These are phyloP conservation scores for Fusarium solani-melongenae DNA, from an alignment of 2,329 filamentous ascomycete genomes.

Conservation along the genomic window DNA sequence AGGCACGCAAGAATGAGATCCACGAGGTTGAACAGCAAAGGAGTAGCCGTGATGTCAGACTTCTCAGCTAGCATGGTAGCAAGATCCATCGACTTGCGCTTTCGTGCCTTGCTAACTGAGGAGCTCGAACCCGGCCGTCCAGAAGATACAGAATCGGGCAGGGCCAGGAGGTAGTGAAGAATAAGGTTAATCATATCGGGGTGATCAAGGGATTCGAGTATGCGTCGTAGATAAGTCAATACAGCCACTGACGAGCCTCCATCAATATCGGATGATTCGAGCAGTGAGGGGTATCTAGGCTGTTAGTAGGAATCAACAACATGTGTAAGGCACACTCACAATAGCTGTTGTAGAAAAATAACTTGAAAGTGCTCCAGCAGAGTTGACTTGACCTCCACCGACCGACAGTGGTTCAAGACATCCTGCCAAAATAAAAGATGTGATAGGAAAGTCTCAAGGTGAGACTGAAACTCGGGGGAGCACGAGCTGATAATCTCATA, in stretches of 20 bases:
- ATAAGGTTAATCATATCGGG: conserved; percentile 95
- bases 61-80: conserved; percentile 82
- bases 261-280: conserved; percentile 97
- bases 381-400: conserved; percentile 90
- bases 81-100: conserved; percentile 89
- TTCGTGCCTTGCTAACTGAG: conserved; percentile 75
- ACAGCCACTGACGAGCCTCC: conserved; percentile 97
- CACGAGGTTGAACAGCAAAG: conserved; percentile 90
- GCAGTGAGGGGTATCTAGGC: conserved; percentile 86
- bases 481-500: conserved; percentile 80
- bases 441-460: conserved; percentile 92
- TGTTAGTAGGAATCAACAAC: background rate
- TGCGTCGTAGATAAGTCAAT: conserved; percentile 89
- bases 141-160: conserved; percentile 67
- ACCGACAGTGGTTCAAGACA: conserved; percentile 94
- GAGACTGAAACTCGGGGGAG: conserved; percentile 80
- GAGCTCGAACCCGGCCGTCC: conserved; percentile 56
- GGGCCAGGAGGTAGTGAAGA: conserved; percentile 88
- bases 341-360: conserved; percentile 91
- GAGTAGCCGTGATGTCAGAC: conserved; percentile 78
- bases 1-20: conserved; percentile 90
- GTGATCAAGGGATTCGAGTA: conserved; percentile 91
- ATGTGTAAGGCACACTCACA: conserved; percentile 65
- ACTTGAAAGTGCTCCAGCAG: conserved; percentile 97
- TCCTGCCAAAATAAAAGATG: conserved; percentile 99